A percentile compares a stretch with the other conserved stretches of the same genome.
phyloP scores from a whole-genome alignment of 2,329 filamentous ascomycete species.

The Penicillium sclerotigenum region DNA sequence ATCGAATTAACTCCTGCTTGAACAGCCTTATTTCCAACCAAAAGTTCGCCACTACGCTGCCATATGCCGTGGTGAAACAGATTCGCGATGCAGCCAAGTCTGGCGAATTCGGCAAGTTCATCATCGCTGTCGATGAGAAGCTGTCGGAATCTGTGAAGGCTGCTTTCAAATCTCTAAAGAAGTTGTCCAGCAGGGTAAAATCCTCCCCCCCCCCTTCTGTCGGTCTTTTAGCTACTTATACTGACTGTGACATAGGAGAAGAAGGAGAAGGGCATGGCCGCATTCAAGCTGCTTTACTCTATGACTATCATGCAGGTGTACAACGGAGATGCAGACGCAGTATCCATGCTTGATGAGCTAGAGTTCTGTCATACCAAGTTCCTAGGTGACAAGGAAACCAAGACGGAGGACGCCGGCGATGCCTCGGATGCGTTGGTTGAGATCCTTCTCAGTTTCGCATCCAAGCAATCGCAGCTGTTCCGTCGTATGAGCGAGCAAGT shows the following conservation, averaged over 20 bases:
- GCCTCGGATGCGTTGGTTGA: conserved; percentile 74
- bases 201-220: neutral
- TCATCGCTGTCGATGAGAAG: conserved; percentile 49
- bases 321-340: conserved; percentile 80
- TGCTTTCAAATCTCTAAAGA: conserved; percentile 42
- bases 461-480: conserved; percentile 78
- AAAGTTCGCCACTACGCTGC: conserved; percentile 37
- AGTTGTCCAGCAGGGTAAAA: conserved; percentile 38
- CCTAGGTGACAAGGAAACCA: conserved; percentile 49
- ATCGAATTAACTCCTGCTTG: conserved; percentile 54
- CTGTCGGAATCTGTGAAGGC: conserved; percentile 43
- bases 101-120: conserved; percentile 39
- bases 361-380: conserved; percentile 69
- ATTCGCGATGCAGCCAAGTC: conserved; percentile 40
- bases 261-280: conserved; percentile 52
- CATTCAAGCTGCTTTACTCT: conserved; percentile 76
- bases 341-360: conserved; percentile 79
- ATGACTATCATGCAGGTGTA: conserved; percentile 85
- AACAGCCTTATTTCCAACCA: conserved; percentile 49
- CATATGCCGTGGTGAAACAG: conserved; percentile 41
- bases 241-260: conserved; percentile 49
- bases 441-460: conserved; percentile 83
- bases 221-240: neutral
- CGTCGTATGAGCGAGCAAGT: conserved; percentile 84
- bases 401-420: conserved; percentile 49